Evolutionary conservation across 306 rosid species (phyloP).

Genomic region (Quercus wislizeni): DNA sequence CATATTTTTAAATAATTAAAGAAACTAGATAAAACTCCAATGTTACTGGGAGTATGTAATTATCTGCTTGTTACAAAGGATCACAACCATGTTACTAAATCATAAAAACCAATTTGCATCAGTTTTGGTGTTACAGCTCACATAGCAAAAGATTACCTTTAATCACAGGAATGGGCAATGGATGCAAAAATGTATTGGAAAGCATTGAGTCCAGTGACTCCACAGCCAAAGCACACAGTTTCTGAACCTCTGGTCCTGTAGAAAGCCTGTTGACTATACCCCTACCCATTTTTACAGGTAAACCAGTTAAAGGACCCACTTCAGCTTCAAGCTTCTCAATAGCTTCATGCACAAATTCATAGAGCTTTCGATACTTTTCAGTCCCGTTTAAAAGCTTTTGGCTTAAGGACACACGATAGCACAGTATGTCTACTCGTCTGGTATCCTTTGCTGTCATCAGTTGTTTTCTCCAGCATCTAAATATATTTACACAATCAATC

Average conservation of each 20-base stretch:
- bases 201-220: constrained; percentile 63
- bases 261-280: constrained; percentile 98
- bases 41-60: not conserved
- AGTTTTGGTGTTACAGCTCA: not conserved
- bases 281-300: constrained; percentile 85
- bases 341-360: constrained; percentile 66
- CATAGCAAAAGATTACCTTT: constrained; percentile 46
- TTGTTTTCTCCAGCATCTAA: constrained; percentile 87
- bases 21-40: not conserved
- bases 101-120: not conserved
- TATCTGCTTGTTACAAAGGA: not conserved
- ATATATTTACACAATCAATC: constrained; percentile 23
- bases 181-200: constrained; percentile 33
- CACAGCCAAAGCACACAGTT: constrained; percentile 73
- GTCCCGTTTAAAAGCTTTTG: constrained; percentile 83
- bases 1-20: not conserved
- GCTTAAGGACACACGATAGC: constrained; percentile 85
- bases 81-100: not conserved
- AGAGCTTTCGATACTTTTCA: constrained; percentile 48
- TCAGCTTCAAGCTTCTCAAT: constrained; percentile 84
- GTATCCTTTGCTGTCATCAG: constrained; percentile 73
- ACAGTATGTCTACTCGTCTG: constrained; percentile 87
- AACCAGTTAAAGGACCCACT: constrained; percentile 75
- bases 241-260: constrained; percentile 95
- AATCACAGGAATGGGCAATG: constrained; percentile 24